Evolutionary conservation across 2,329 filamentous ascomycete species (phyloP).

Genomic region (Exophiala lecanii-corni): DNA sequence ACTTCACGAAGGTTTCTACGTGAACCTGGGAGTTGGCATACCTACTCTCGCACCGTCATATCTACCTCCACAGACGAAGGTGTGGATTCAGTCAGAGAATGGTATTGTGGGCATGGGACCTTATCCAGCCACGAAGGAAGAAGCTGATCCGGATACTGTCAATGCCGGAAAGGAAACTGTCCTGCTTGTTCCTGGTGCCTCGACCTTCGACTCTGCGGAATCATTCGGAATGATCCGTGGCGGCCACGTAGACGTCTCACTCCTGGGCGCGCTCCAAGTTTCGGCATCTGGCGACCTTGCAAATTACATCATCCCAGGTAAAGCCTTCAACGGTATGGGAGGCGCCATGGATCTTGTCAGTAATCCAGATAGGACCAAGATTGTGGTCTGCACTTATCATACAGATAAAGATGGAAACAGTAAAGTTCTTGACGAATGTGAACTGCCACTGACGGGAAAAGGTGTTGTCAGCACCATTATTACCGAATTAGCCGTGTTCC

Average conservation of each 20-base stretch:
- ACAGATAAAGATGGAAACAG: constrained; percentile 63
- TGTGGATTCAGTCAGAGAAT: constrained; percentile 85
- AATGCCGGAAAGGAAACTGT: constrained; percentile 88
- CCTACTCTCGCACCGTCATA: constrained; percentile 77
- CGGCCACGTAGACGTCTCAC: constrained; percentile 77
- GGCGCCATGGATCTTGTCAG: constrained; percentile 70
- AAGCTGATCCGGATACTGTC: constrained; percentile 73
- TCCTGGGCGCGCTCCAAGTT: constrained; percentile 78
- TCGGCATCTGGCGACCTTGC: constrained; percentile 73
- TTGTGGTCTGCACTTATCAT: constrained; percentile 67
- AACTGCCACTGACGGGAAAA: constrained; percentile 61
- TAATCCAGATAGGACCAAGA: constrained; percentile 67
- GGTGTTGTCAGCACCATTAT: constrained; percentile 66
- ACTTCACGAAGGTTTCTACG: constrained; percentile 73
- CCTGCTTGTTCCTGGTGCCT: constrained; percentile 69
- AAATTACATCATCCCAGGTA: constrained; percentile 87
- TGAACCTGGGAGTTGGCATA: constrained; percentile 76
- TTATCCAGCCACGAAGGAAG: constrained; percentile 65
- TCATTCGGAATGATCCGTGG: constrained; percentile 85
- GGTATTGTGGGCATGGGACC: constrained; percentile 78
- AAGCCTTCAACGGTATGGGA: constrained; percentile 81
- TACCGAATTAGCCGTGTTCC: constrained; percentile 69
- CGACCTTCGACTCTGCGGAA: constrained; percentile 73
- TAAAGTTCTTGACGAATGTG: constrained; percentile 63
- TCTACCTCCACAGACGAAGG: constrained; percentile 61